Conservation (phyloP, 1,284 basidiomycete genomes). For the Athelia psychrophila region DNA sequence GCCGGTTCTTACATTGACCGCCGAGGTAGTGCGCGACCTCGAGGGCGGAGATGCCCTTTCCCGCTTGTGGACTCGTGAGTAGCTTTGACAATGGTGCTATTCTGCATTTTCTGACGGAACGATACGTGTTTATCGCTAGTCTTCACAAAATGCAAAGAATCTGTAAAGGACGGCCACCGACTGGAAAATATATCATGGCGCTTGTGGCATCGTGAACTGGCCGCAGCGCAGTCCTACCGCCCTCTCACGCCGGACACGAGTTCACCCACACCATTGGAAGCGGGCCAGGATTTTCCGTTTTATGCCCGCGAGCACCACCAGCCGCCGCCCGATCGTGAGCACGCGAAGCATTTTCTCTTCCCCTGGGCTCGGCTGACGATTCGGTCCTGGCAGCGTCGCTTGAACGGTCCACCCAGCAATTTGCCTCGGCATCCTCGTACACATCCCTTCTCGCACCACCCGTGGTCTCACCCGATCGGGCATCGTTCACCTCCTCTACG, state of each 20-base stretch:
- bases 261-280: conserved; percentile 20
- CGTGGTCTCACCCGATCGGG: not conserved
- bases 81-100: conserved; percentile 5
- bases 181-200: conserved; percentile 88
- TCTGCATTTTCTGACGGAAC: not conserved
- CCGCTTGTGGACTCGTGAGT: conserved; percentile 62
- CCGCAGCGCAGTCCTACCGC: conserved; percentile 27
- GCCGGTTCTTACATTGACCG: conserved; percentile 61
- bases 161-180: conserved; percentile 71
- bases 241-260: conserved; percentile 29
- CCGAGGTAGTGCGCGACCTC: conserved; percentile 61
- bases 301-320: conserved; percentile 15
- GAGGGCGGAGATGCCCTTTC: conserved; percentile 63
- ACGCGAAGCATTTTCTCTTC: conserved; percentile 14
- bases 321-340: conserved; percentile 16
- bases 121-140: no score
- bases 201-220: conserved; percentile 73
- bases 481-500: conserved; percentile 11
- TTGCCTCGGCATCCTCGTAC: no score
- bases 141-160: conserved; percentile 81
- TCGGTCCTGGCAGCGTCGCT: conserved; percentile 1
- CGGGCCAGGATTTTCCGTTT: conserved; percentile 19
- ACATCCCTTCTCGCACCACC: not conserved
- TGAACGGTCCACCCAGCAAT: no score
- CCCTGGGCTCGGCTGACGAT: conserved; percentile 3